Percentiles rank a stretch among this genome's conserved stretches.
Evolutionary conservation across 208 protist species (phyloP).

Genomic region (Crithidia sp.): DNA sequence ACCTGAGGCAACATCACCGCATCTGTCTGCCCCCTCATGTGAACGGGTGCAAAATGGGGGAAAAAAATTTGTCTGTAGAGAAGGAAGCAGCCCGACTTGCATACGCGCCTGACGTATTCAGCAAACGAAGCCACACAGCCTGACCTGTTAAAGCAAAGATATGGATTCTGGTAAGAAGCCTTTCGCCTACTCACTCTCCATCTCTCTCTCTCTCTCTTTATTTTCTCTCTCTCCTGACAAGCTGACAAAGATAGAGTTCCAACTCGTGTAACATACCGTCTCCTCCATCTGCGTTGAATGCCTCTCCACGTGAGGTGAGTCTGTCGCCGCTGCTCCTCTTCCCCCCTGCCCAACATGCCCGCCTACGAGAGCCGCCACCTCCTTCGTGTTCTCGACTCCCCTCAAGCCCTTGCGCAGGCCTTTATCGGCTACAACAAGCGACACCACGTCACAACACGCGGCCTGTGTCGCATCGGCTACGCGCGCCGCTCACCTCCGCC

Average conservation of each 20-base stretch:
- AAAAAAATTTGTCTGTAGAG: too few relatives aligned
- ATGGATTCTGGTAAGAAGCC: background rate
- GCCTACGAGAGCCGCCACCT: slow-evolving; percentile 70
- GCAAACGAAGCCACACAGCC: too few relatives aligned
- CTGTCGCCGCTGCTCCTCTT: background rate
- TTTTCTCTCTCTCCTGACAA: background rate
- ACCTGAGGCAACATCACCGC: too few relatives aligned
- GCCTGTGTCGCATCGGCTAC: slow-evolving; percentile 66
- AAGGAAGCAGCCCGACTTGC: too few relatives aligned
- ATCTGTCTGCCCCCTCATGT: too few relatives aligned
- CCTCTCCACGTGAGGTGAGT: background rate
- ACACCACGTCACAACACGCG: slow-evolving; percentile 65
- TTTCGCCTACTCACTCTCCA: background rate
- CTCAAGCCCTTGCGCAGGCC: slow-evolving; percentile 43
- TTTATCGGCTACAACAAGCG: slow-evolving; percentile 73
- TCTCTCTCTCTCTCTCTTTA: slow-evolving; percentile 2
- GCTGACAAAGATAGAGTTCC: too few relatives aligned
- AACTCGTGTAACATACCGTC: too few relatives aligned
- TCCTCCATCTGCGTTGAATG: too few relatives aligned
- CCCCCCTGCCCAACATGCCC: slow-evolving; percentile 29
- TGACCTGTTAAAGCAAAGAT: too few relatives aligned
- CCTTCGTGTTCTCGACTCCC: slow-evolving; percentile 58
- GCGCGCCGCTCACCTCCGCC: slow-evolving; percentile 33
- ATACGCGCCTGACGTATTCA: too few relatives aligned
- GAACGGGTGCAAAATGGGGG: too few relatives aligned